Evolutionary conservation across 768 basidiomycete genomes (phyloP).

Genomic region (Lentinus tigrinus): DNA sequence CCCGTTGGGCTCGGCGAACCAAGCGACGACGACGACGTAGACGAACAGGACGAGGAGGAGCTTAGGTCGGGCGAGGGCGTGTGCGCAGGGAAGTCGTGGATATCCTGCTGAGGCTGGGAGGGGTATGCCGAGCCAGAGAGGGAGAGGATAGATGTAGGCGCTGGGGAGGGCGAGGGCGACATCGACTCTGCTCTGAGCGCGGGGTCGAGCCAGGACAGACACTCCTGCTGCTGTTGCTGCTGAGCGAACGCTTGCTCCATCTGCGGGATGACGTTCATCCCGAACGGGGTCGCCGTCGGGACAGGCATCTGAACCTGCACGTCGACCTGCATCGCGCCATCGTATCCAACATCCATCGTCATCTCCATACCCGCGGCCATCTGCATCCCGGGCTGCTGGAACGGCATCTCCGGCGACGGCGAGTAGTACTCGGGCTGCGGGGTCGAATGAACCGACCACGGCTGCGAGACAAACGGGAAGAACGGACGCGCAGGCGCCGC

Average conservation of each 20-base stretch:
- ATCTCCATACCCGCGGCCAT: neutral
- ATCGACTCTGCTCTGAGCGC: constrained; percentile 7
- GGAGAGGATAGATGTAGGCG: neutral
- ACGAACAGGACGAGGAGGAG: neutral
- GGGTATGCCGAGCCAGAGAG: neutral
- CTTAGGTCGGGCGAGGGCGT: neutral
- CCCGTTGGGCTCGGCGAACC: constrained; percentile 6
- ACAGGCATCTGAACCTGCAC: neutral
- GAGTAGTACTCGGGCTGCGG: neutral
- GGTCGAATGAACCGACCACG: neutral
- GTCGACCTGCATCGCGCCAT: neutral
- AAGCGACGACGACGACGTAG: neutral
- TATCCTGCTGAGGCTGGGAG: neutral
- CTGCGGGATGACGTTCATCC: neutral
- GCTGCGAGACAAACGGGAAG: neutral
- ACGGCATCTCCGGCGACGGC: neutral
- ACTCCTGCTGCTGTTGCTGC: neutral
- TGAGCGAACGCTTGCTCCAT: neutral
- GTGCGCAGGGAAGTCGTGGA: no score
- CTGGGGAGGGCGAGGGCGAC: constrained; percentile 4
- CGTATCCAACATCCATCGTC: neutral
- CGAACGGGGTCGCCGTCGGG: neutral
- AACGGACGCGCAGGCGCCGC: neutral
- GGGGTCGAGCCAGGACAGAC: constrained; percentile 13
- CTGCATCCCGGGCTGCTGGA: neutral